Evolutionary conservation across 345 rosid species (phyloP), one percentile per base, ranked within the genome.

Genomic region (Eucalyptus fibrosa): DNA sequence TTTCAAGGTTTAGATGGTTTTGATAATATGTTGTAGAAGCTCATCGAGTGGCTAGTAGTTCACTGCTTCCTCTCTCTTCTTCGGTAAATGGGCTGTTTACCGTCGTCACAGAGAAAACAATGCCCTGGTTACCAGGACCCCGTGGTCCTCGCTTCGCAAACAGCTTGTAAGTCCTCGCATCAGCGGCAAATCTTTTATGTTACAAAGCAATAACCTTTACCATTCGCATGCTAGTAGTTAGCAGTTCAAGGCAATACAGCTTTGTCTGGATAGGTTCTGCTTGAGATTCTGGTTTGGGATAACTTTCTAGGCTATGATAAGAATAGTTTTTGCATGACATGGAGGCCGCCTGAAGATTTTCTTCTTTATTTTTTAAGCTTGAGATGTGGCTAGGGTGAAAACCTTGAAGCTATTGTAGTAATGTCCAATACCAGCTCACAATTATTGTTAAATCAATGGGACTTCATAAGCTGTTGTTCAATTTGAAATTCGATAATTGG

Each of bases 81-180:
- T 45, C 89, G 5, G 89, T 88, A 91, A 91, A 93, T 93, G 95
- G 95, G 95, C 93, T 93, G 95, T 87, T 88, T 92, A 72, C 87
- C 87, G 12, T 92, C 95, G 45, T 91, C 89, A 55, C 92, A 86
- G 50, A 89, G 90, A 34, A 90, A 92, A 86, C 90, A 91, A 69
- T 88, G 85, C 56, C 87, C 93, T 65, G 93, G 92, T 44, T 91
- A 88, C 17, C 92, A 91, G 87, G 92, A 93, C 86, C 94, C 95
- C 1, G 40, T 89, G 12, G 88, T 87, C 45, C 95, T 93, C 67
- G 93, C 95, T 88, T 91, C 94, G 2, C 91, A 93, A 92, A 92
- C 95, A 34, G 92, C 95, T 87, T 93, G 95, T 93, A 82, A 93
- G 94, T 90, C 82, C 50, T 89, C 40, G 1, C 28, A 86, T 55